Evolutionary conservation across 2,329 filamentous ascomycete species (phyloP).

Genomic region (Ceratocystis ficicola): DNA sequence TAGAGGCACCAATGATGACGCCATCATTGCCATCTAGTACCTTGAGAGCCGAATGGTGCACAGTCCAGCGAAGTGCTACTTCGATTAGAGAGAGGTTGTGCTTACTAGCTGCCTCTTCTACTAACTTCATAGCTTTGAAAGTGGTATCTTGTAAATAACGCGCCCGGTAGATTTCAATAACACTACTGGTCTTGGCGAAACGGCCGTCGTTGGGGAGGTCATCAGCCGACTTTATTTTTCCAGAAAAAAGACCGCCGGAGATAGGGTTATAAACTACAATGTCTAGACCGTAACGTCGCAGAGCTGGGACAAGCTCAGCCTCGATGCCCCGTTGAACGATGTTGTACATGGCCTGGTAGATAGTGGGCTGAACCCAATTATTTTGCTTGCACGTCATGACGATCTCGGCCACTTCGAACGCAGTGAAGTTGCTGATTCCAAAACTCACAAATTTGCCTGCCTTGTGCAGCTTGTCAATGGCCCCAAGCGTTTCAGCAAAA

Average conservation of each 20-base stretch:
- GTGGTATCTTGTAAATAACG: constrained; percentile 53
- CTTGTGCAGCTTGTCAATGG: constrained; percentile 69
- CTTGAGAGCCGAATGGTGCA: constrained; percentile 54
- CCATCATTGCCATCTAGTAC: constrained; percentile 44
- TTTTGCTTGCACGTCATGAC: constrained; percentile 67
- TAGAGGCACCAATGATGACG: constrained; percentile 49
- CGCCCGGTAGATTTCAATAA: constrained; percentile 47
- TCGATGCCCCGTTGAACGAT: constrained; percentile 65
- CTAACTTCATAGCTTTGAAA: constrained; percentile 50
- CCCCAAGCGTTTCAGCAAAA: constrained; percentile 68
- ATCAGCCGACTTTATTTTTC: constrained; percentile 61
- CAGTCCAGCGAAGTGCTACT: constrained; percentile 59
- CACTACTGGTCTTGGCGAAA: constrained; percentile 48
- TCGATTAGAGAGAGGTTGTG: constrained; percentile 59
- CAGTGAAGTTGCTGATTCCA: constrained; percentile 73
- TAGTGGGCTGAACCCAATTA: constrained; percentile 68
- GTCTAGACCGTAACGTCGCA: constrained; percentile 63
- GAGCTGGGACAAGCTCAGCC: constrained; percentile 59
- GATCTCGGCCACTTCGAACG: constrained; percentile 79
- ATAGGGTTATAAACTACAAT: constrained; percentile 74
- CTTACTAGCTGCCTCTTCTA: constrained; percentile 56
- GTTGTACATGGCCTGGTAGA: constrained; percentile 86
- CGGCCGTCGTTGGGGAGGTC: constrained; percentile 52
- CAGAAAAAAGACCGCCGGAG: constrained; percentile 67
- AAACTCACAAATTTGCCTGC: constrained; percentile 72